A percentile compares a stretch with the other conserved stretches of the same genome.
These are phyloP conservation scores for Xerophyta viscosa DNA, from an alignment of 106 monocot genomes.

Conservation along the genomic window DNA sequence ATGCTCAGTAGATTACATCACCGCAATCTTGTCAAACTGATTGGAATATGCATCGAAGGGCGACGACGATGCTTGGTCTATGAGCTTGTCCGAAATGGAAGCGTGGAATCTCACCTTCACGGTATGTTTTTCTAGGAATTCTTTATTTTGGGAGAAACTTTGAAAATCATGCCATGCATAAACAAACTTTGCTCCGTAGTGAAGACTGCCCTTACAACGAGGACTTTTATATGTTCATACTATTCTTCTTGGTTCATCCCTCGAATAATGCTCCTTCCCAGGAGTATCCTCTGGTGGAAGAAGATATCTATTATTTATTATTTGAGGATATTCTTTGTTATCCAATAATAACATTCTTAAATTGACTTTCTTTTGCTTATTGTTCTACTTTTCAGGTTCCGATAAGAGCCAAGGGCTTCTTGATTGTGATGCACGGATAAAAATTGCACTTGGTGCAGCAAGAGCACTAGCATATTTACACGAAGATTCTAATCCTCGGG, in stretches of 20 bases:
- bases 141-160: too few relatives aligned
- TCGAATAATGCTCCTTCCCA: too few relatives aligned
- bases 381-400: constrained; percentile 36
- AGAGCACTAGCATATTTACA: constrained; percentile 94
- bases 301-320: too few relatives aligned
- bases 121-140: constrained; percentile 19
- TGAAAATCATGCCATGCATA: neutral
- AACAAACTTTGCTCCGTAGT: neutral
- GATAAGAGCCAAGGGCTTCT: constrained; percentile 48
- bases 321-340: too few relatives aligned
- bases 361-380: neutral
- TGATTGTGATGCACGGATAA: constrained; percentile 86
- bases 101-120: constrained; percentile 74
- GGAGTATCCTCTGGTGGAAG: too few relatives aligned
- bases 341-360: neutral
- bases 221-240: too few relatives aligned
- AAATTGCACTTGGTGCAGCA: constrained; percentile 92
- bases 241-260: too few relatives aligned
- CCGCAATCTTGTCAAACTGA: constrained; percentile 92
- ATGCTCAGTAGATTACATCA: constrained; percentile 96
- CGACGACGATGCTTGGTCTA: constrained; percentile 58
- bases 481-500: constrained; percentile 93
- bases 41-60: constrained; percentile 89
- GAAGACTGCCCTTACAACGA: too few relatives aligned
- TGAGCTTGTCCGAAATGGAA: constrained; percentile 70